A percentile compares a stretch with the other conserved stretches of the same genome.
These are phyloP conservation scores for Cyberlindnera subsufficiens DNA, from an alignment of 805 yeast species.

Conservation along the genomic window DNA sequence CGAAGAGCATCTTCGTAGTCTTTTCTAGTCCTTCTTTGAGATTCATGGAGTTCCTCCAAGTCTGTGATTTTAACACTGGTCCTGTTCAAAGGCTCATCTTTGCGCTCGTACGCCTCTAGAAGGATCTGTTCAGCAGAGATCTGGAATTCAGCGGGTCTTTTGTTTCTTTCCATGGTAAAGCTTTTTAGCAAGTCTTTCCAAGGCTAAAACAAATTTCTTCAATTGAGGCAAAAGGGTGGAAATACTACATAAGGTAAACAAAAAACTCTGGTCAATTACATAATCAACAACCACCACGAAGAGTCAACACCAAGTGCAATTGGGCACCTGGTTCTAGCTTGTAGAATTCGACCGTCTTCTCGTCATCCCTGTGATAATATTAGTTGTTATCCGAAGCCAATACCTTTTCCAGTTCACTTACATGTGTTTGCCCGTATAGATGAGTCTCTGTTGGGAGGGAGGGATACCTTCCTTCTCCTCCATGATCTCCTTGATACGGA, in stretches of 20 bases:
- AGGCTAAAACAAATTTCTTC: too few relatives aligned
- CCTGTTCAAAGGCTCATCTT: slow-evolving; percentile 31
- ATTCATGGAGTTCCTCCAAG: slow-evolving; percentile 72
- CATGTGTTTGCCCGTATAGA: slow-evolving; percentile 88
- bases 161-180: neutral
- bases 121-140: slow-evolving; percentile 61
- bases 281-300: slow-evolving; percentile 68
- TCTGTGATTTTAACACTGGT: slow-evolving; percentile 56
- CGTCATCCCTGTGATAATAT: slow-evolving; percentile 53
- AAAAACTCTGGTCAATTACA: neutral
- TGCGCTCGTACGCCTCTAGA: slow-evolving; percentile 52
- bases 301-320: slow-evolving; percentile 83
- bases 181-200: too few relatives aligned
- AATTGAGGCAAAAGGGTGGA: too few relatives aligned
- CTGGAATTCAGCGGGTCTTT: slow-evolving; percentile 27
- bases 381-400: neutral
- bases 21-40: slow-evolving; percentile 67
- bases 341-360: slow-evolving; percentile 61
- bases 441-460: slow-evolving; percentile 89
- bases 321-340: slow-evolving; percentile 84
- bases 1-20: slow-evolving; percentile 87
- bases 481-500: slow-evolving; percentile 79
- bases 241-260: too few relatives aligned
- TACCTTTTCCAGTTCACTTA: slow-evolving; percentile 30
- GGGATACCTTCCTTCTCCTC: slow-evolving; percentile 98